These are phyloP conservation scores for Monosporozyma siamensis DNA, from an alignment of 805 yeast species.

Conservation along the genomic window DNA sequence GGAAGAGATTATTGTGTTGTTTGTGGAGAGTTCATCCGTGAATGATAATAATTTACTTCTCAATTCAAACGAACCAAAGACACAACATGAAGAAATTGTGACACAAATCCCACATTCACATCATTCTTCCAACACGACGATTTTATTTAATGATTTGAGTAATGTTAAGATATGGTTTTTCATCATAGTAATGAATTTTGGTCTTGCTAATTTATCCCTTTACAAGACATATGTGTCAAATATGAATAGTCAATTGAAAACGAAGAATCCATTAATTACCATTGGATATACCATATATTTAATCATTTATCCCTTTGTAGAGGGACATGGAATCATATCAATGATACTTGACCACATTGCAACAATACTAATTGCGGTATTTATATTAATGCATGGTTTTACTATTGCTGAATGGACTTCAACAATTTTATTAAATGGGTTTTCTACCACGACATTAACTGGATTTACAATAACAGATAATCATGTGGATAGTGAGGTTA, in stretches of 20 bases:
- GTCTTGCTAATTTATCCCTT: slow-evolving; percentile 18
- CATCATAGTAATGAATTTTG: slow-evolving; percentile 12
- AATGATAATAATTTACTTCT: not conserved
- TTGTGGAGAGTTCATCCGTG: slow-evolving; percentile 22
- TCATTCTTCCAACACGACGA: slow-evolving; percentile 10
- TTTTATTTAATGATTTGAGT: slow-evolving; percentile 1
- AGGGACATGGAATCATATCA: slow-evolving; percentile 9
- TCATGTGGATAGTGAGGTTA: slow-evolving; percentile 4
- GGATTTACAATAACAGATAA: slow-evolving; percentile 15
- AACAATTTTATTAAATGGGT: slow-evolving; percentile 28
- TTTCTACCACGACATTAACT: slow-evolving; percentile 24
- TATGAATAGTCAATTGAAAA: slow-evolving; percentile 24
- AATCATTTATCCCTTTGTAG: slow-evolving; percentile 20
- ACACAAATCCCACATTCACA: slow-evolving; percentile 29
- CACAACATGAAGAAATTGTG: slow-evolving; percentile 26
- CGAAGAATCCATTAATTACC: slow-evolving; percentile 28
- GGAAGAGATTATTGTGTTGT: slow-evolving; percentile 53
- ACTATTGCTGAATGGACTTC: slow-evolving; percentile 30
- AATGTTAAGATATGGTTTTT: slow-evolving; percentile 23
- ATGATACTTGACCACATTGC: slow-evolving; percentile 24
- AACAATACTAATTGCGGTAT: slow-evolving; percentile 19
- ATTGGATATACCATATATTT: slow-evolving; percentile 24
- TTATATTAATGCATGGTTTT: slow-evolving; percentile 26
- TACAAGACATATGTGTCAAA: slow-evolving; percentile 23
- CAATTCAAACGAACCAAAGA: not conserved